Base-by-base conservation (phyloP, 345 rosid genomes). In the Ceriops decandra region DNA sequence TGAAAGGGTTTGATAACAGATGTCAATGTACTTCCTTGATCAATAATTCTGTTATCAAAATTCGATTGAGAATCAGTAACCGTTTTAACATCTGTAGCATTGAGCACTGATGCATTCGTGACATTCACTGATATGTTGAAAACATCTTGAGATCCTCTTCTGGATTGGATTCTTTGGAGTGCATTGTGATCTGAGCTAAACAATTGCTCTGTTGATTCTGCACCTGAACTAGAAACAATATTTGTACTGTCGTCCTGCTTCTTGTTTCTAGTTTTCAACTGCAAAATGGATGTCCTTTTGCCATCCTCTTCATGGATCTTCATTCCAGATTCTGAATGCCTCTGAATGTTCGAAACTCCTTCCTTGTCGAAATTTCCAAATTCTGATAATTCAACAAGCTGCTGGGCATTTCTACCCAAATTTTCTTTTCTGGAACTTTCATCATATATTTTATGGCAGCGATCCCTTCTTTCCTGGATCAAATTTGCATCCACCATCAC, bases 281-380 rank as follows among this genome's bases (percentile, higher is more conserved):
- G 90, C 36, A 62, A 61, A 61, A 61, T 52, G 52, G 73, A 77
- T 51, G 77, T 64, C 67, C 57, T 82, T 72, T 76, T 80, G 66
- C 62, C 57, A 72, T 68, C 83, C 66, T 81, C 89, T 68, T 81
- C 79, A 70, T 42, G 75, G 19, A 67, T 74, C 76, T 75, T 81
- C 80, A 74, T 63, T 67, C 68, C 74, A 72, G 87, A 73, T 56
- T 79, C 83, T 20, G 83, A 74, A 65, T 77, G 82, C 63, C 84
- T 75, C 35, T 60, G 81, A 76, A 75, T 76, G 63, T 77, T 71
- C 35, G 83, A 80, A 74, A 74, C 68, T 77, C 73, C 80, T 67
- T 80, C 84, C 57, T 65, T 64, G 58, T 68, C 74, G 52, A 64
- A 63, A 65, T 82, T 79, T 69, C 47, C 83, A 66, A 71, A 28